phyloP scores from a whole-genome alignment of 2,329 filamentous ascomycete genomes.

The Penicillium sp. region DNA sequence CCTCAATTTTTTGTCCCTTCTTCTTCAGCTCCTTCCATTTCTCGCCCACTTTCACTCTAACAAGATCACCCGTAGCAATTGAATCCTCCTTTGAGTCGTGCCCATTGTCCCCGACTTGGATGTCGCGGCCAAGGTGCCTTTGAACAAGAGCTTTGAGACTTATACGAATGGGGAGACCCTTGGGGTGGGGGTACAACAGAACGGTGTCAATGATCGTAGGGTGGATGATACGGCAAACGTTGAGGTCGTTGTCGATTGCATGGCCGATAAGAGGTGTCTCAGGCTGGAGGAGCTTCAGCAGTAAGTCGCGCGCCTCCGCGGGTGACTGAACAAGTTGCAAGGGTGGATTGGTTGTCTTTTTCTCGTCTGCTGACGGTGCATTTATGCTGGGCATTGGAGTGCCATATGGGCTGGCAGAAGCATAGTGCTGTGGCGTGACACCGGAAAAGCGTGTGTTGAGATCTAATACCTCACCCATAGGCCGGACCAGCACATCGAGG shows the following conservation, averaged over 20 bases:
- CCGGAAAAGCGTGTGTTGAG: slow-evolving; percentile 92
- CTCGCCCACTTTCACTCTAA: slow-evolving; percentile 67
- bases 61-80: slow-evolving; percentile 81
- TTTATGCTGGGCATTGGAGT: slow-evolving; percentile 27
- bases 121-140: slow-evolving; percentile 68
- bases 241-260: slow-evolving; percentile 93
- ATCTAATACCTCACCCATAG: slow-evolving; percentile 80
- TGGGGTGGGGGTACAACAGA: slow-evolving; percentile 75
- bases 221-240: slow-evolving; percentile 79
- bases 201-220: slow-evolving; percentile 82
- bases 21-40: slow-evolving; percentile 68
- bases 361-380: slow-evolving; percentile 23
- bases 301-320: slow-evolving; percentile 68
- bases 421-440: slow-evolving; percentile 74
- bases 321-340: slow-evolving; percentile 77
- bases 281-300: slow-evolving; percentile 74
- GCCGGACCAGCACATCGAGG: slow-evolving; percentile 81
- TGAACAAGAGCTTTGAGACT: slow-evolving; percentile 74
- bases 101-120: slow-evolving; percentile 71
- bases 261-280: slow-evolving; percentile 86
- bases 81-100: slow-evolving; percentile 95
- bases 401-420: slow-evolving; percentile 62
- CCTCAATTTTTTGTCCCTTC: slow-evolving; percentile 65
- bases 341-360: slow-evolving; percentile 33
- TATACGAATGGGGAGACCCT: slow-evolving; percentile 70